These are phyloP conservation scores for Funneliformis geosporum DNA, from an alignment of 192 early-diverging fungal species.

Conservation along the genomic window DNA sequence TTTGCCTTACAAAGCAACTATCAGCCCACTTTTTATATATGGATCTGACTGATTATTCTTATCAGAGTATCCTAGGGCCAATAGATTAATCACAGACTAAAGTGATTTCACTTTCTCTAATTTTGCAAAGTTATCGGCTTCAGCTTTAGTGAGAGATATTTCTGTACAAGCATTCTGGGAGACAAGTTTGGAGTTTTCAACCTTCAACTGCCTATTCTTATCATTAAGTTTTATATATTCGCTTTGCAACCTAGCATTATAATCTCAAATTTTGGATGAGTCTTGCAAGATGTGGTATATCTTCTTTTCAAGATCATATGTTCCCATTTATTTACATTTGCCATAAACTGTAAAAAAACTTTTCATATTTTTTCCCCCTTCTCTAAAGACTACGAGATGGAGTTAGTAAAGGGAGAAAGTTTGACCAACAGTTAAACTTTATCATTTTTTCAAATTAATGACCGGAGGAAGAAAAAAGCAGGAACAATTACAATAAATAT, in stretches of 20 bases:
- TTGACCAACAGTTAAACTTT: no score
- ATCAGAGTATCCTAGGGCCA: no score
- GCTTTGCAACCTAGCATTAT: neutral
- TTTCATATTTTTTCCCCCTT: neutral
- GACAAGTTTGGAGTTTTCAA: constrained; percentile 16
- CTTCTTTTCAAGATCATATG: constrained; percentile 6
- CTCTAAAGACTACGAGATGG: no score
- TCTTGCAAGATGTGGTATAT: neutral
- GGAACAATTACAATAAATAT: neutral
- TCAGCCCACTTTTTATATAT: no score
- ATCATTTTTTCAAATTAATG: no score
- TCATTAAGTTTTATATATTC: neutral
- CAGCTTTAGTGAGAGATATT: neutral
- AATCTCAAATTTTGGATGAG: neutral
- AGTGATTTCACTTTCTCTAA: no score
- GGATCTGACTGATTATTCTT: no score
- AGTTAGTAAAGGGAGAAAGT: no score
- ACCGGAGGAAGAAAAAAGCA: no score
- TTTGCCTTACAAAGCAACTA: no score
- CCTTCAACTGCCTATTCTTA: neutral
- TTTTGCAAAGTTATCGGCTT: no score
- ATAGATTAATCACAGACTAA: no score
- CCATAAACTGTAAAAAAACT: neutral
- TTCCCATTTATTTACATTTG: neutral
- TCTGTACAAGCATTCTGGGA: neutral